These are phyloP conservation scores for Globisporangium yorkense DNA, from an alignment of 352 stramenopile genomes.

Conservation along the genomic window DNA sequence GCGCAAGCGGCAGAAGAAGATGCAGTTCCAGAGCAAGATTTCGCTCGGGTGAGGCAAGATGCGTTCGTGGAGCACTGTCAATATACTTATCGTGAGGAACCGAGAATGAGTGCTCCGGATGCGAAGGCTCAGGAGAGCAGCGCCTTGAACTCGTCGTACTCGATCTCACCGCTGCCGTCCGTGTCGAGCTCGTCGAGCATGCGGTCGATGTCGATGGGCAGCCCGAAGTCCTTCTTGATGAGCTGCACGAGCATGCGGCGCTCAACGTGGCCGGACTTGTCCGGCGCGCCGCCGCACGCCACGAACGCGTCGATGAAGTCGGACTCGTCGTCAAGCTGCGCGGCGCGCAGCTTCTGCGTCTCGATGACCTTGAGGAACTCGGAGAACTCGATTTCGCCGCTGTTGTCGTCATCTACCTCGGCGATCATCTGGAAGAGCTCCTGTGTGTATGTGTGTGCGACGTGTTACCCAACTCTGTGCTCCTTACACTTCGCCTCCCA, in stretches of 20 bases:
- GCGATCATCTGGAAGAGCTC: constrained; percentile 97
- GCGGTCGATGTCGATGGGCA: constrained; percentile 96
- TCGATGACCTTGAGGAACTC: constrained; percentile 98
- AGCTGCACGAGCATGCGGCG: constrained; percentile 87
- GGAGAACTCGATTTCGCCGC: constrained; percentile 95
- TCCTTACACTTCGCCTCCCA: too few relatives aligned
- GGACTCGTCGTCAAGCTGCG: constrained; percentile 94
- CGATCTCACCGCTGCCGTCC: constrained; percentile 92
- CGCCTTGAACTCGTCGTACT: constrained; percentile 95
- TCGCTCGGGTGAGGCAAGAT: constrained; percentile 20
- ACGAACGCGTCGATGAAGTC: constrained; percentile 98
- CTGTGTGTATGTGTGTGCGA: neutral
- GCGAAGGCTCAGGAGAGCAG: constrained; percentile 61
- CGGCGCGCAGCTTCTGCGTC: constrained; percentile 93
- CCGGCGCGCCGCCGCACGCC: constrained; percentile 87
- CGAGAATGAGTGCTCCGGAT: neutral
- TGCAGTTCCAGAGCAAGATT: constrained; percentile 79
- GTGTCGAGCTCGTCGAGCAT: constrained; percentile 95
- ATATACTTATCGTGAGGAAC: constrained; percentile 18
- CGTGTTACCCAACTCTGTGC: too few relatives aligned
- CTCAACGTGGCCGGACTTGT: constrained; percentile 92
- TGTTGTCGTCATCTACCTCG: constrained; percentile 92
- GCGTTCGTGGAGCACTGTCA: constrained; percentile 5
- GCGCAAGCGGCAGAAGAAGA: constrained; percentile 66
- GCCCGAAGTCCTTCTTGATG: constrained; percentile 95